Percentiles rank a stretch among this genome's conserved stretches.
phyloP scores from a whole-genome alignment of 2,329 filamentous ascomycete genomes.

The Emergomyces pasteurianus region DNA sequence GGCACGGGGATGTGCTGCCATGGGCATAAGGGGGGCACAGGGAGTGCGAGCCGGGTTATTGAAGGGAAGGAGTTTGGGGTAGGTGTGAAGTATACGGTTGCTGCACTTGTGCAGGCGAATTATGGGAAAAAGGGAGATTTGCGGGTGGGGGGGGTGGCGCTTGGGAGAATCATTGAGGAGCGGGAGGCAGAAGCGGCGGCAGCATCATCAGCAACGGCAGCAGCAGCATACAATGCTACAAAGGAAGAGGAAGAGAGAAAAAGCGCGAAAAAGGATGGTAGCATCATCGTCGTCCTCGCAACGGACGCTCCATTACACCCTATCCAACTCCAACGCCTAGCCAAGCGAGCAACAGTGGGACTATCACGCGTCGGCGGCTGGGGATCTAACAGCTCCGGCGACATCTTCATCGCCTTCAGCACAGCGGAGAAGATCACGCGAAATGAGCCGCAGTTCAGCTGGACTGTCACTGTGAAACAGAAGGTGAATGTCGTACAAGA shows the following conservation, averaged over 20 bases:
- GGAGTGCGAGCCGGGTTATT: constrained; percentile 48
- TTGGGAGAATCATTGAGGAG: constrained; percentile 39
- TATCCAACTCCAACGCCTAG: constrained; percentile 45
- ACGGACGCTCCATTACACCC: constrained; percentile 51
- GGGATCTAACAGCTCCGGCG: constrained; percentile 50
- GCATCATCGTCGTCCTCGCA: constrained; percentile 48
- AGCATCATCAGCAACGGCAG: too few relatives aligned
- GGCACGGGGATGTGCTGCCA: constrained; percentile 59
- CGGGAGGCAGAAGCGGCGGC: background rate
- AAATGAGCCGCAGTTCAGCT: constrained; percentile 12
- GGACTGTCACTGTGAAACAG: constrained; percentile 28
- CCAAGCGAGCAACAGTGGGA: constrained; percentile 50
- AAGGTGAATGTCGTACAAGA: constrained; percentile 43
- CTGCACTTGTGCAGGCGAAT: constrained; percentile 52
- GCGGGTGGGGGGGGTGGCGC: constrained; percentile 47
- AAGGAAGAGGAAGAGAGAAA: background rate
- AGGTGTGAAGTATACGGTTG: constrained; percentile 45
- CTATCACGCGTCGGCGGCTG: constrained; percentile 49
- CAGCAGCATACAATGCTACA: background rate
- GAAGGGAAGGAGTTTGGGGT: constrained; percentile 34
- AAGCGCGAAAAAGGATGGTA: constrained; percentile 35
- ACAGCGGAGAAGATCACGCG: constrained; percentile 42
- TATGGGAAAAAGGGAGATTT: constrained; percentile 49
- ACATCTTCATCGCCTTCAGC: constrained; percentile 57
- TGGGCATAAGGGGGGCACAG: constrained; percentile 56